phyloP scores from a whole-genome alignment of 2,329 filamentous ascomycete genomes.

The Colletotrichum musicola region DNA sequence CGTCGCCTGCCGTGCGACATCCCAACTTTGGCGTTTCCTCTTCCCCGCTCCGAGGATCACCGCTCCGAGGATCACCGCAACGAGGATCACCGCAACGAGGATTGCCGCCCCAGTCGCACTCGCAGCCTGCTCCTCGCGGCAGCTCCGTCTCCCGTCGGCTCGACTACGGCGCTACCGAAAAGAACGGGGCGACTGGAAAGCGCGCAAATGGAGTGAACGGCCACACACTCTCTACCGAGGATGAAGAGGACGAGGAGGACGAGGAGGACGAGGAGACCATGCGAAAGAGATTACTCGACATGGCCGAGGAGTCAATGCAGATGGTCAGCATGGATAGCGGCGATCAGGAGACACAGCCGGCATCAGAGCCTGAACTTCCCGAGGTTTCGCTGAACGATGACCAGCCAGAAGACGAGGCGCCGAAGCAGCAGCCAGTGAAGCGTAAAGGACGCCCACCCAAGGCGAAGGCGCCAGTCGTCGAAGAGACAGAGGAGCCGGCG shows the following conservation, averaged over 20 bases:
- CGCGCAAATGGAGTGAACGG: conserved; percentile 45
- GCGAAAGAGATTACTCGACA: conserved; percentile 41
- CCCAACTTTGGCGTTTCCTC: conserved; percentile 68
- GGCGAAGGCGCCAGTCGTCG: conserved; percentile 21
- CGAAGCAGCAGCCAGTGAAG: conserved; percentile 25
- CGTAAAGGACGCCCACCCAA: conserved; percentile 36
- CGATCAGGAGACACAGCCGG: conserved; percentile 43
- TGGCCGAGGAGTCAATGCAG: conserved; percentile 56
- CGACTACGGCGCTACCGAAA: conserved; percentile 58
- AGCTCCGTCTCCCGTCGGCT: conserved; percentile 65
- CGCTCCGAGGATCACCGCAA: conserved; percentile 53
- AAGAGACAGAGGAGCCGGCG: conserved; percentile 29
- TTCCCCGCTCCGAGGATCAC: conserved; percentile 59
- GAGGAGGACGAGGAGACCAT: conserved; percentile 46
- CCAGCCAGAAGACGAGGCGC: conserved; percentile 30
- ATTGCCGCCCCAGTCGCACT: conserved; percentile 36
- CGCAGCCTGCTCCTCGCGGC: conserved; percentile 45
- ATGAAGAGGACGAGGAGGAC: conserved; percentile 46
- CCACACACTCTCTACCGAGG: conserved; percentile 40
- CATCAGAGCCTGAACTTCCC: conserved; percentile 47
- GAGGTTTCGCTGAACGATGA: conserved; percentile 44
- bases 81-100: conserved; percentile 52
- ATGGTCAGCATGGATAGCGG: conserved; percentile 50
- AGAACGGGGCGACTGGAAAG: conserved; percentile 41
- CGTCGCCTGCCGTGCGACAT: conserved; percentile 72